Evolutionary conservation across 2,329 filamentous ascomycete species (phyloP).

Genomic region (Claviceps africana): DNA sequence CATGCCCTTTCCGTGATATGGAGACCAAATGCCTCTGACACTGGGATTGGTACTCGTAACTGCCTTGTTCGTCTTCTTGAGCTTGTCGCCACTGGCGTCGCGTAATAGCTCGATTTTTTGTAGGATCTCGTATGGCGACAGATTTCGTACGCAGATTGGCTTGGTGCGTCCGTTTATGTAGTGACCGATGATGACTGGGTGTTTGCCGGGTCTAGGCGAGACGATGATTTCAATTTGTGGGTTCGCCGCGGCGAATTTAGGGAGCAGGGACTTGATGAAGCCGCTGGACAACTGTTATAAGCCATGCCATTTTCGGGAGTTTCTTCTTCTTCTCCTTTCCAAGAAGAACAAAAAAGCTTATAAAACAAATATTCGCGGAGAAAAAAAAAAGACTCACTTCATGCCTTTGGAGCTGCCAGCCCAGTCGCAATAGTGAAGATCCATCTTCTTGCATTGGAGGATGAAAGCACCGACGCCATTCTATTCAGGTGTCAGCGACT

Average conservation of each 20-base stretch:
- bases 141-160: constrained; percentile 75
- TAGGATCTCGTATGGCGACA: constrained; percentile 66
- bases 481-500: constrained; percentile 30
- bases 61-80: constrained; percentile 48
- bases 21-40: constrained; percentile 58
- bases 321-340: background rate
- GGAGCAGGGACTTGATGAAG: constrained; percentile 67
- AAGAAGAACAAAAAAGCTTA: background rate
- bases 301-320: background rate
- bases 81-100: constrained; percentile 62
- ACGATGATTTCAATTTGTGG: constrained; percentile 85
- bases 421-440: constrained; percentile 96
- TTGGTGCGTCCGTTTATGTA: constrained; percentile 87
- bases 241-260: constrained; percentile 65
- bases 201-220: constrained; percentile 76
- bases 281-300: constrained; percentile 33
- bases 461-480: constrained; percentile 97
- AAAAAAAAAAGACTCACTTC: constrained; percentile 45
- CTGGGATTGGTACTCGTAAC: constrained; percentile 50
- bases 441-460: constrained; percentile 88
- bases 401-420: constrained; percentile 86
- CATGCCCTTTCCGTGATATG: constrained; percentile 49
- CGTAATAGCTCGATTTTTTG: constrained; percentile 64
- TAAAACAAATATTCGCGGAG: no score
- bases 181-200: constrained; percentile 76